These are phyloP conservation scores for Linnemannia hyalina DNA, from an alignment of 192 early-diverging fungal genomes.

Conservation along the genomic window DNA sequence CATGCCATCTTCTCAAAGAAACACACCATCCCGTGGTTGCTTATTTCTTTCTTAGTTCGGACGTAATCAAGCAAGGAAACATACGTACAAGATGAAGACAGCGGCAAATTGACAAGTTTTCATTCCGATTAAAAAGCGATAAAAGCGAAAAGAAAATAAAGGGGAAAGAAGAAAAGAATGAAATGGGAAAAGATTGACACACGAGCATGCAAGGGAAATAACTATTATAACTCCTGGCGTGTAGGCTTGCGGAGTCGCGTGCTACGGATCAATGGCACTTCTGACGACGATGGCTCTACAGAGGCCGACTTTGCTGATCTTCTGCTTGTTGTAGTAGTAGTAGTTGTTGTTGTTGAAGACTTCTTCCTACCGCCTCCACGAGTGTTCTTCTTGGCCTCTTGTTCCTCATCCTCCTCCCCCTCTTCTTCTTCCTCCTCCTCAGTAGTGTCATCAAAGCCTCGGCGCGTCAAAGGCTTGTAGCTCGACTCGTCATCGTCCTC, in stretches of 20 bases:
- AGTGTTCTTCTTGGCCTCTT: constrained; percentile 19
- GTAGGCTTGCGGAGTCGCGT: constrained; percentile 29
- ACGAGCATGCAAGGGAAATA: neutral
- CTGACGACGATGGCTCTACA: neutral
- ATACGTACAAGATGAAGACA: neutral
- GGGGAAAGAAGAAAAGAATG: neutral
- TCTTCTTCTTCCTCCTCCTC: constrained; percentile 18
- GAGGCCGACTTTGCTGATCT: neutral
- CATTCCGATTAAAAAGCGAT: neutral
- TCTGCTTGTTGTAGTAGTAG: neutral
- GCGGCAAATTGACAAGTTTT: no score
- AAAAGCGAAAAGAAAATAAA: neutral
- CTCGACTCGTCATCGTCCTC: neutral
- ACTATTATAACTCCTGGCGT: constrained; percentile 30
- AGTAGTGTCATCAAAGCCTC: constrained; percentile 15
- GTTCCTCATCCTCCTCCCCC: constrained; percentile 10
- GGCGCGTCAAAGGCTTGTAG: neutral
- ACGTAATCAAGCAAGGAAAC: neutral
- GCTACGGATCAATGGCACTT: constrained; percentile 9
- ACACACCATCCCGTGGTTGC: neutral
- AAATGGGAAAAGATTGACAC: neutral
- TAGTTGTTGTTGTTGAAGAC: neutral
- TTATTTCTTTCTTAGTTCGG: neutral
- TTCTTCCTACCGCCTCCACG: constrained; percentile 33
- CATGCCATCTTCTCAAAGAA: neutral